phyloP scores from a whole-genome alignment of 2,329 filamentous ascomycete genomes.

The Lasiodiplodia citricola region DNA sequence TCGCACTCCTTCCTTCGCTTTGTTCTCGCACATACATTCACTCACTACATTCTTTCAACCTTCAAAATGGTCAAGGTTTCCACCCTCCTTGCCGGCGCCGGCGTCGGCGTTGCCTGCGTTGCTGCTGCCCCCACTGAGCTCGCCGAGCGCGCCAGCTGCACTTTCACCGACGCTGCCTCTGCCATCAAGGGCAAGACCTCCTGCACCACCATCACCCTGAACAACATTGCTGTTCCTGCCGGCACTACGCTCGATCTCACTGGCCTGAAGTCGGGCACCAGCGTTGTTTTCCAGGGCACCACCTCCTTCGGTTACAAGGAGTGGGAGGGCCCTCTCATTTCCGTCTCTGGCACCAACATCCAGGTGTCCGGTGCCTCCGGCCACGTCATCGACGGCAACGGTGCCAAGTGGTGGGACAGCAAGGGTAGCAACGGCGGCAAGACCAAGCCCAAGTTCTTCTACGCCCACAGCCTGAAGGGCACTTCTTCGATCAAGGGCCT shows the following conservation, averaged over 20 bases:
- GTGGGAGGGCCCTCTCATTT: conserved; percentile 69
- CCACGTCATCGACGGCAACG: conserved; percentile 63
- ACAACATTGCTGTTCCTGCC: conserved; percentile 61
- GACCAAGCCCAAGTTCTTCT: conserved; percentile 58
- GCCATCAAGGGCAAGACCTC: conserved; percentile 56
- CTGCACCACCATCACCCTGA: conserved; percentile 62
- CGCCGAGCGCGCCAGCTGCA: conserved; percentile 47
- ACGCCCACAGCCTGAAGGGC: conserved; percentile 57
- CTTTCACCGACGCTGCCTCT: conserved; percentile 58
- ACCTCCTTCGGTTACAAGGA: conserved; percentile 72
- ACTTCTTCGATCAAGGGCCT: conserved; percentile 55
- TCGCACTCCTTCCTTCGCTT: neutral
- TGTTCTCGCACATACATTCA: neutral
- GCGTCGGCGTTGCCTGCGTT: neutral
- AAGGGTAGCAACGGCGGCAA: conserved; percentile 56
- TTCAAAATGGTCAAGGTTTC: conserved; percentile 22
- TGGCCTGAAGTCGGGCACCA: conserved; percentile 56
- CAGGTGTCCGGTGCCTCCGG: conserved; percentile 64
- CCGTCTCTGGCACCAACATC: conserved; percentile 63
- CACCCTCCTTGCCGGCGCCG: conserved; percentile 18
- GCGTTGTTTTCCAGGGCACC: conserved; percentile 66
- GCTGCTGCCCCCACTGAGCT: conserved; percentile 26
- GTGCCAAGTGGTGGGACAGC: conserved; percentile 57
- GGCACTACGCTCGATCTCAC: conserved; percentile 65
- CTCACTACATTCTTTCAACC: neutral